These are phyloP conservation scores for Leccinum rimulosum DNA, from an alignment of 768 basidiomycete genomes.

Conservation along the genomic window DNA sequence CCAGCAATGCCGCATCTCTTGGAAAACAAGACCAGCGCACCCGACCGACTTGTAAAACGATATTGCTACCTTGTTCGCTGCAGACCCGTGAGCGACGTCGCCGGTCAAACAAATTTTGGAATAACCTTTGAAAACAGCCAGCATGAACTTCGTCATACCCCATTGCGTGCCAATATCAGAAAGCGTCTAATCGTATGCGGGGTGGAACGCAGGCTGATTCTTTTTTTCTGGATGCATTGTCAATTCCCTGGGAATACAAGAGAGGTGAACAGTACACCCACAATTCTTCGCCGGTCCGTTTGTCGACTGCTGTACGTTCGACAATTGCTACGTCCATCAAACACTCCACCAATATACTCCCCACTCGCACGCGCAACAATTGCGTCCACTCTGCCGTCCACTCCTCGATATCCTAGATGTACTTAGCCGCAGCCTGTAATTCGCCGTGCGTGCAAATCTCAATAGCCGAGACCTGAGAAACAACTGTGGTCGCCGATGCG, in stretches of 20 bases:
- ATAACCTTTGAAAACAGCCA: too few relatives aligned
- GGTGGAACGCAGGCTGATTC: conserved; percentile 85
- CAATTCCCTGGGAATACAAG: conserved; percentile 2
- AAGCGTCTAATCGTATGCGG: conserved; percentile 75
- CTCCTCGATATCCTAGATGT: conserved; percentile 61
- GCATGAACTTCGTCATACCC: too few relatives aligned
- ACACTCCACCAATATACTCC: conserved; percentile 77
- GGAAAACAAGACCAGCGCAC: too few relatives aligned
- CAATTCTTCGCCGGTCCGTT: conserved; percentile 57
- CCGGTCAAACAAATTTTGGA: too few relatives aligned
- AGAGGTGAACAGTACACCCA: conserved; percentile 37
- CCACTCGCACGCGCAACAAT: conserved; percentile 68
- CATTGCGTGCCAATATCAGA: too few relatives aligned
- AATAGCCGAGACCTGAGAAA: conserved; percentile 62
- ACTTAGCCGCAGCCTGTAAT: conserved; percentile 55
- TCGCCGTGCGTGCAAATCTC: conserved; percentile 59
- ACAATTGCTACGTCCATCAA: conserved; percentile 85
- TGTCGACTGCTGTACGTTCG: conserved; percentile 54
- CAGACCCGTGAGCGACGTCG: too few relatives aligned
- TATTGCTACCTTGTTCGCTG: too few relatives aligned
- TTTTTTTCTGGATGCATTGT: conserved; percentile 50
- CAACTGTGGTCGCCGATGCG: conserved; percentile 37
- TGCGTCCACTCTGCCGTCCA: conserved; percentile 89
- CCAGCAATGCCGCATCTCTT: too few relatives aligned
- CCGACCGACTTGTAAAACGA: too few relatives aligned